Evolutionary conservation across 108 stramenopile species (phyloP), one percentile per base, ranked within the genome.

Genomic region (Skeletonema potamos): DNA sequence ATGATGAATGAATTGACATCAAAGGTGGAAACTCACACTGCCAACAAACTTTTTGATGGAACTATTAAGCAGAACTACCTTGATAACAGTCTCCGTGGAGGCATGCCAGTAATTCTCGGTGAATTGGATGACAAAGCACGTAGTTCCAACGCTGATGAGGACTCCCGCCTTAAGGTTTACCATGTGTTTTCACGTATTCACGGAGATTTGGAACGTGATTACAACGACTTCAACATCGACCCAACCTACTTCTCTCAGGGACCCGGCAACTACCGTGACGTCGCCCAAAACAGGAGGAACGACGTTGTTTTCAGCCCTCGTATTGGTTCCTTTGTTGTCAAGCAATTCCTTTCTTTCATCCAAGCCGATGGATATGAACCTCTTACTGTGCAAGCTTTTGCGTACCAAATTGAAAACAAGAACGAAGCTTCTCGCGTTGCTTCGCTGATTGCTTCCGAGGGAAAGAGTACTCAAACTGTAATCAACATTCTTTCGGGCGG

Each of bases 361-460:
- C 97, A 98, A 82, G 91, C 96, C 10, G 97, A 98, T 78, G 97
- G 90, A 43, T 98, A 97, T 84, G 96, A 98, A 64, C 97, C 97
- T 41, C 85, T 98, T 48, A 97, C 95, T 7, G 97, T 98, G 12
- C 93, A 95, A 69, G 93, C 94, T 34, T 79, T 89, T 11, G 84
- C 87, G 6, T 98, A 88, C 81, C 61, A 83, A 10, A 80, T 95
- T 43, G 58, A 72, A 27, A 87, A 92, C 54, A 46, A 37, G 34
- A 83, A 81, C 13, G 65, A 75, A n/a, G 91, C 92, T 6, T 74
- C 77, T 33, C 78, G 74, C 33, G 68, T 92, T 37, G 93, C 92
- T 5, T 70, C 59, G 27, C 20, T 64, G 15, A 82, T 89, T 26
- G 77, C 92, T 18, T 62, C 62, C 4, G 93, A 92, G 68, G 48